A percentile compares a stretch with the other conserved stretches of the same genome.
Conservation (phyloP, 179 eudicot species). For the Carnegiea gigantea region DNA sequence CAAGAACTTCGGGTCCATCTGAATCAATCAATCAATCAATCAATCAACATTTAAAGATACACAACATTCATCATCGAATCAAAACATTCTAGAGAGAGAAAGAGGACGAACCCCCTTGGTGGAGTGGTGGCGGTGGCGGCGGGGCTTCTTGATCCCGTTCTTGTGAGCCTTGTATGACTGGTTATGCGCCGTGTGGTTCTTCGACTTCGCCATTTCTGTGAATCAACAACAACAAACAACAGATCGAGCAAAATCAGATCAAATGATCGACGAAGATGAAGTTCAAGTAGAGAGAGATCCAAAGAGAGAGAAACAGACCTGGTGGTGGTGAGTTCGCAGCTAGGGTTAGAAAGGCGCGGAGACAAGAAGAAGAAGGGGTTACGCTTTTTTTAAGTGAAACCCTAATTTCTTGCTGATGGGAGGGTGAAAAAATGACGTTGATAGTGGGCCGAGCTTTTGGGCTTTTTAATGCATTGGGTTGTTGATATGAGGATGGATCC, state of each 20-base stretch:
- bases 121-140: slow-evolving; percentile 68
- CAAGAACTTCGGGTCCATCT: slow-evolving; percentile 98
- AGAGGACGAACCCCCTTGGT: slow-evolving; percentile 71
- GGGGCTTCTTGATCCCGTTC: slow-evolving; percentile 93
- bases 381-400: slow-evolving; percentile 11
- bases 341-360: slow-evolving; percentile 18
- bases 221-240: neutral
- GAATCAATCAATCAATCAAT: neutral
- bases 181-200: slow-evolving; percentile 96
- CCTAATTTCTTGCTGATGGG: slow-evolving; percentile 14
- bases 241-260: neutral
- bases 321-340: neutral
- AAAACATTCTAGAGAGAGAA: neutral
- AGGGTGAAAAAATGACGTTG: neutral
- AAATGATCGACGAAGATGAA: neutral
- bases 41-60: neutral
- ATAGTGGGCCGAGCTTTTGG: neutral
- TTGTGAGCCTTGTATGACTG: slow-evolving; percentile 86
- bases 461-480: neutral
- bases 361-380: neutral
- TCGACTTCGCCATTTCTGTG: slow-evolving; percentile 84
- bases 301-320: neutral
- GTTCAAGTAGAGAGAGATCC: neutral
- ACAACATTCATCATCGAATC: neutral
- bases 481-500: neutral